Conservation (phyloP, 192 early-diverging fungal genomes). For the Umbelopsis sp. region DNA sequence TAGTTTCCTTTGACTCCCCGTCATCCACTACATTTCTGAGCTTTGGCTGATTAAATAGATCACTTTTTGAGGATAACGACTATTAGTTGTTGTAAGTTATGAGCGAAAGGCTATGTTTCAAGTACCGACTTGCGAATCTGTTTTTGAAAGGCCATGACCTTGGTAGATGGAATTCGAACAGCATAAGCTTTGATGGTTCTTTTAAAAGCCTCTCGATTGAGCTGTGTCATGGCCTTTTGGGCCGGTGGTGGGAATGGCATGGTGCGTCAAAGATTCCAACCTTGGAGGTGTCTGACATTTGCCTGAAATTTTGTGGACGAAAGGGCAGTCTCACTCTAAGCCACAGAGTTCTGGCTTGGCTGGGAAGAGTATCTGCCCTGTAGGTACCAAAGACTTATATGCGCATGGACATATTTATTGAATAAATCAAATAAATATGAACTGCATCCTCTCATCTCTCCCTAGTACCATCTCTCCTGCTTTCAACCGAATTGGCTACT, state of each 20-base stretch:
- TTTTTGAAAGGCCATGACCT: constrained; percentile 54
- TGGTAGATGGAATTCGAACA: constrained; percentile 62
- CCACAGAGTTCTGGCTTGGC: too few species aligned
- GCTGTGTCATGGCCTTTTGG: constrained; percentile 65
- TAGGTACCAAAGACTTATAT: too few species aligned
- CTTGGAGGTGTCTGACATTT: neutral
- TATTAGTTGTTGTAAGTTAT: neutral
- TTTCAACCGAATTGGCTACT: too few species aligned
- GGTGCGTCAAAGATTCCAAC: neutral
- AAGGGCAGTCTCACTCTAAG: too few species aligned
- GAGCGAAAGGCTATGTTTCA: neutral
- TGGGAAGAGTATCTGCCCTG: too few species aligned
- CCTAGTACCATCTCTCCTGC: too few species aligned
- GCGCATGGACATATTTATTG: too few species aligned
- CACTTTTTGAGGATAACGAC: constrained; percentile 32
- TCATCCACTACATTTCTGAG: constrained; percentile 68
- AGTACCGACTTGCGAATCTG: constrained; percentile 36
- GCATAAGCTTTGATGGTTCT: constrained; percentile 62
- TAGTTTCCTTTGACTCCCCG: constrained; percentile 50
- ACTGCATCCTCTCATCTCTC: too few species aligned
- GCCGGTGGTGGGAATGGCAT: constrained; percentile 54
- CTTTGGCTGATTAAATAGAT: constrained; percentile 65
- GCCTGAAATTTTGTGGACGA: too few species aligned
- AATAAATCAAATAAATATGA: too few species aligned
- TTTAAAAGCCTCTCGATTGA: constrained; percentile 69